Evolutionary conservation across 208 protist species (phyloP).

Genomic region (Acanthamoeba triangularis): DNA sequence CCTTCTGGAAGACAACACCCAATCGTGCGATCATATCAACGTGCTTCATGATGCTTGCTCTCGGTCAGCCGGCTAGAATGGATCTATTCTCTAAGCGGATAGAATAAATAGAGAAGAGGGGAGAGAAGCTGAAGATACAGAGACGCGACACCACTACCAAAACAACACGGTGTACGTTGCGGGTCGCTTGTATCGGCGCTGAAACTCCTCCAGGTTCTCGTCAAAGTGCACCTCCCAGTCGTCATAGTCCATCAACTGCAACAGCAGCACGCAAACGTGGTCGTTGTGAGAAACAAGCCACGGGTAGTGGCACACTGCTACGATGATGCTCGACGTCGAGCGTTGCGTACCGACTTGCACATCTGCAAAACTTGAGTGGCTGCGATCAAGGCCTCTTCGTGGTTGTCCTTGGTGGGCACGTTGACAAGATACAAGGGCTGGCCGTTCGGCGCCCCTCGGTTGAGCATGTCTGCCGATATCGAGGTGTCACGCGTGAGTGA

Average conservation of each 20-base stretch:
- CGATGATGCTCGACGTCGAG: background rate
- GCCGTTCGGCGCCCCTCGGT: background rate
- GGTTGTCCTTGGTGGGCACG: slow-evolving; percentile 77
- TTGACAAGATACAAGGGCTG: slow-evolving; percentile 78
- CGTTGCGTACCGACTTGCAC: slow-evolving; percentile 14
- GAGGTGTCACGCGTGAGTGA: too few species aligned
- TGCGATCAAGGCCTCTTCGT: slow-evolving; percentile 75
- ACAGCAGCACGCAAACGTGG: background rate
- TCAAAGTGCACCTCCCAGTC: slow-evolving; percentile 73
- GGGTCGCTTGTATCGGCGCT: slow-evolving; percentile 43
- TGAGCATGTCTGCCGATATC: slow-evolving; percentile 16
- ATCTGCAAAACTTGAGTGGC: slow-evolving; percentile 56
- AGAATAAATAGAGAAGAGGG: background rate
- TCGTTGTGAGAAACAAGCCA: too few species aligned
- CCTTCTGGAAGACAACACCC: too few species aligned
- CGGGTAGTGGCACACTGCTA: background rate
- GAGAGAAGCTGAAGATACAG: background rate
- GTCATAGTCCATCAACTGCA: slow-evolving; percentile 31
- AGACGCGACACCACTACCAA: background rate
- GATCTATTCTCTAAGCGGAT: too few species aligned
- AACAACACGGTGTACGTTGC: slow-evolving; percentile 24
- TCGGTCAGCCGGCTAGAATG: too few species aligned
- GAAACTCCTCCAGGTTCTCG: slow-evolving; percentile 61
- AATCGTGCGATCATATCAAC: too few species aligned
- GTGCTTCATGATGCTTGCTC: too few species aligned